Conservation (phyloP, 2,329 filamentous ascomycete genomes). For the Talaromyces islandicus region DNA sequence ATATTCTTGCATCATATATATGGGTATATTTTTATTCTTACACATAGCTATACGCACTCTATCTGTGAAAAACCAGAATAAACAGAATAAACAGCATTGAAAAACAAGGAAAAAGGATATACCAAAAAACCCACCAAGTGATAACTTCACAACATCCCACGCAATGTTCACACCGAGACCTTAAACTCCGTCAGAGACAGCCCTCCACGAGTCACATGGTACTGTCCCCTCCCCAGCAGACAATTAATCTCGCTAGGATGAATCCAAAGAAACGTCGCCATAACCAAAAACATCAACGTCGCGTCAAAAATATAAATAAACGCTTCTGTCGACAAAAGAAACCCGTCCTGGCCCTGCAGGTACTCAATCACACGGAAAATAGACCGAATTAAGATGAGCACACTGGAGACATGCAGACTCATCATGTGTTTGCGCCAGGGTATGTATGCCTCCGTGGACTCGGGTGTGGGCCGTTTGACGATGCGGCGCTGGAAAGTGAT, state of each 20-base stretch:
- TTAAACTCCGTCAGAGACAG: neutral
- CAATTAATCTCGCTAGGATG: constrained; percentile 8
- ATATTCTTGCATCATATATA: no score
- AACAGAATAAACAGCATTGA: neutral
- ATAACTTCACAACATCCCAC: neutral
- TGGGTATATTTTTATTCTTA: no score
- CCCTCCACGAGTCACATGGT: neutral
- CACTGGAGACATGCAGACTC: constrained; percentile 16
- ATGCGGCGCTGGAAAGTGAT: constrained; percentile 21
- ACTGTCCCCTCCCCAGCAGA: neutral
- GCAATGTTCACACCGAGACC: neutral
- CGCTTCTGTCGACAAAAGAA: constrained; percentile 14
- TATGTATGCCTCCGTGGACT: constrained; percentile 15
- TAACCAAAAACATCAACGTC: constrained; percentile 14
- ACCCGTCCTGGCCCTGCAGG: constrained; percentile 14
- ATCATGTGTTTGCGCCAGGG: constrained; percentile 33
- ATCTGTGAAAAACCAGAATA: neutral
- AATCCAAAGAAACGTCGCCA: neutral
- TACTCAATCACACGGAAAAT: constrained; percentile 19
- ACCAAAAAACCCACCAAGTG: neutral
- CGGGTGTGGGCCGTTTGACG: constrained; percentile 23
- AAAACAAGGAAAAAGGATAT: neutral
- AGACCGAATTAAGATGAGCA: constrained; percentile 15
- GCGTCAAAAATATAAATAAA: constrained; percentile 19
- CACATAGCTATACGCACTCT: neutral